Evolutionary conservation across 1,284 basidiomycete genomes (phyloP).

Genomic region (Ustilago shanxiensis): DNA sequence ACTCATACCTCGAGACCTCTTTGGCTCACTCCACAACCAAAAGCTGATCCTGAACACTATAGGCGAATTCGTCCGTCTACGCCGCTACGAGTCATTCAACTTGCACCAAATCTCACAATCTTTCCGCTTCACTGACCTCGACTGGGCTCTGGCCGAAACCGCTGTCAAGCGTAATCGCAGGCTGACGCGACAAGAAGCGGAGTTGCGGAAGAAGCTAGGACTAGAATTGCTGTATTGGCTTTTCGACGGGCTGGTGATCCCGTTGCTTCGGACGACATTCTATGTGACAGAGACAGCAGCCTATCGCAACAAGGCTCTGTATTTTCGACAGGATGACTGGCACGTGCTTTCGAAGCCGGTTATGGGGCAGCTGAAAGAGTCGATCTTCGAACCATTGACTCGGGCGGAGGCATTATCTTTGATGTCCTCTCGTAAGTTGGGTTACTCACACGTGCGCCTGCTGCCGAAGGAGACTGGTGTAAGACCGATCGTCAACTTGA

Average conservation of each 20-base stretch:
- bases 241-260: constrained; percentile 85
- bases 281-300: constrained; percentile 93
- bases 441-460: constrained; percentile 87
- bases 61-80: constrained; percentile 78
- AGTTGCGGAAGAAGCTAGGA: constrained; percentile 81
- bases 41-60: constrained; percentile 77
- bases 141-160: constrained; percentile 79
- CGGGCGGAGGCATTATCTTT: constrained; percentile 66
- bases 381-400: constrained; percentile 53
- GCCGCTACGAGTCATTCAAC: constrained; percentile 83
- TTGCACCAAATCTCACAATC: constrained; percentile 85
- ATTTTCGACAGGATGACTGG: constrained; percentile 97
- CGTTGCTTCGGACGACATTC: constrained; percentile 89
- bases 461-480: constrained; percentile 95
- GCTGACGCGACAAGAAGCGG: constrained; percentile 77
- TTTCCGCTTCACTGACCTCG: constrained; percentile 81
- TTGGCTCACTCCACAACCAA: constrained; percentile 83
- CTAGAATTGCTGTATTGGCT: constrained; percentile 93
- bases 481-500: constrained; percentile 92
- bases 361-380: constrained; percentile 78
- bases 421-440: constrained; percentile 72
- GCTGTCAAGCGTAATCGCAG: constrained; percentile 31
- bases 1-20: constrained; percentile 81
- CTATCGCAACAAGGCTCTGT: constrained; percentile 86
- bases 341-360: constrained; percentile 81